A percentile compares a stretch with the other conserved stretches of the same genome.
phyloP scores from a whole-genome alignment of 495 filamentous ascomycete species.

The Copromyces sp. region DNA sequence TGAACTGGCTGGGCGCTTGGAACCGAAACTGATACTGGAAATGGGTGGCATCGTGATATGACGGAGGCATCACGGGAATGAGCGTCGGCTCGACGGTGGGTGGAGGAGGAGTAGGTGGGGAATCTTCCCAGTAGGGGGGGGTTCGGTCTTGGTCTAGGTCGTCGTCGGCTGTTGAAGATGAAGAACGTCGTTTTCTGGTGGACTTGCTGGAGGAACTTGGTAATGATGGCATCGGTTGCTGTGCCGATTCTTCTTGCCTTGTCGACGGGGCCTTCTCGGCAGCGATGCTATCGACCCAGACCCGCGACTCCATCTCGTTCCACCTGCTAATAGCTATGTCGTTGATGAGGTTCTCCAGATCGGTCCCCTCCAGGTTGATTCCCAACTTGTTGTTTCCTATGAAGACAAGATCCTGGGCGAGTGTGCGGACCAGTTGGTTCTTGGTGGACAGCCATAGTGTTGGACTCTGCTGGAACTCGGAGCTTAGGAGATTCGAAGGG shows the following conservation, averaged over 20 bases:
- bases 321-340: constrained; percentile 20
- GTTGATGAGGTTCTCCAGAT: constrained; percentile 21
- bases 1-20: constrained; percentile 6
- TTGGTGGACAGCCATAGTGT: constrained; percentile 26
- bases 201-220: background rate
- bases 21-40: constrained; percentile 3
- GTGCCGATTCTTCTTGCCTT: background rate
- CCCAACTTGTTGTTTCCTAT: constrained; percentile 19
- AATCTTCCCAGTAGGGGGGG: constrained; percentile 4
- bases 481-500: background rate
- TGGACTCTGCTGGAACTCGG: constrained; percentile 19
- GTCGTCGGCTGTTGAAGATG: background rate
- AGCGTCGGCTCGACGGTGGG: background rate
- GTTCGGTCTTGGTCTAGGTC: background rate
- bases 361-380: constrained; percentile 18
- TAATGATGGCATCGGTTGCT: background rate
- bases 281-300: constrained; percentile 11
- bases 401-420: constrained; percentile 26
- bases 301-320: constrained; percentile 20
- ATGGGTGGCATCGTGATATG: background rate
- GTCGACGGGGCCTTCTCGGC: background rate
- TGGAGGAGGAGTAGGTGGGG: background rate
- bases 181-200: background rate
- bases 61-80: background rate
- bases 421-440: constrained; percentile 26